Percentiles rank a stretch among this genome's conserved stretches.
Conservation (phyloP, 495 filamentous ascomycete species). For the Chlorociboria aeruginascens region DNA sequence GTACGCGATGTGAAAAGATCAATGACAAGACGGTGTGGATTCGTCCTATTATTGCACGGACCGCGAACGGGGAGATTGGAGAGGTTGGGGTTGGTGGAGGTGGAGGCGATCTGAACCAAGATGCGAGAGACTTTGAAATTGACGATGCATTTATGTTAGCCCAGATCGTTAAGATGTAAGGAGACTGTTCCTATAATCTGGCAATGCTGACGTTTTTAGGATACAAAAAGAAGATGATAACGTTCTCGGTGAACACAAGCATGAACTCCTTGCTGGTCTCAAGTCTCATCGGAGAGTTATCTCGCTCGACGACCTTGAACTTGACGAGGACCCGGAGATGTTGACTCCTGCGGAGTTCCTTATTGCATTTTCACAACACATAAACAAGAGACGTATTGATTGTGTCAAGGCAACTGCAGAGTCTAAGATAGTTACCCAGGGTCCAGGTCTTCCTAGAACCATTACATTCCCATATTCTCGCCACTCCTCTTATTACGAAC, state of each 20-base stretch:
- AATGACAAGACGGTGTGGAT: constrained; percentile 58
- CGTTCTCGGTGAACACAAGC: constrained; percentile 17
- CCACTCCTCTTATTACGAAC: constrained; percentile 76
- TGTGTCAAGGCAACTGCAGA: not conserved
- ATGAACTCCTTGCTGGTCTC: constrained; percentile 18
- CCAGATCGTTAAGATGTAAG: constrained; percentile 36
- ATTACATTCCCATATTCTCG: constrained; percentile 76
- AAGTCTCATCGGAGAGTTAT: constrained; percentile 15
- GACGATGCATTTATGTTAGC: constrained; percentile 31
- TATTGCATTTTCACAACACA: constrained; percentile 18
- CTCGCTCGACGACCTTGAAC: constrained; percentile 29
- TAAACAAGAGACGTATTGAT: constrained; percentile 1
- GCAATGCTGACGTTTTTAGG: too few relatives aligned
- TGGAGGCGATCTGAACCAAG: constrained; percentile 56
- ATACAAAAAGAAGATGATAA: constrained; percentile 7
- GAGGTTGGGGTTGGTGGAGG: constrained; percentile 75
- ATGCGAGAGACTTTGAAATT: constrained; percentile 47
- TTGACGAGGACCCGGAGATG: constrained; percentile 27
- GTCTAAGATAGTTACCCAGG: not conserved
- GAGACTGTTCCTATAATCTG: not conserved
- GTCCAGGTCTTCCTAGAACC: constrained; percentile 24
- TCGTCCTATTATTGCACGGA: constrained; percentile 56
- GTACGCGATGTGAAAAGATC: constrained; percentile 46
- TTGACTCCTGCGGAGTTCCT: constrained; percentile 35
- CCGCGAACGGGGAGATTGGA: constrained; percentile 45